These are phyloP conservation scores for Paraconiothyrium sp. DNA, from an alignment of 2,329 filamentous ascomycete species.

Conservation along the genomic window DNA sequence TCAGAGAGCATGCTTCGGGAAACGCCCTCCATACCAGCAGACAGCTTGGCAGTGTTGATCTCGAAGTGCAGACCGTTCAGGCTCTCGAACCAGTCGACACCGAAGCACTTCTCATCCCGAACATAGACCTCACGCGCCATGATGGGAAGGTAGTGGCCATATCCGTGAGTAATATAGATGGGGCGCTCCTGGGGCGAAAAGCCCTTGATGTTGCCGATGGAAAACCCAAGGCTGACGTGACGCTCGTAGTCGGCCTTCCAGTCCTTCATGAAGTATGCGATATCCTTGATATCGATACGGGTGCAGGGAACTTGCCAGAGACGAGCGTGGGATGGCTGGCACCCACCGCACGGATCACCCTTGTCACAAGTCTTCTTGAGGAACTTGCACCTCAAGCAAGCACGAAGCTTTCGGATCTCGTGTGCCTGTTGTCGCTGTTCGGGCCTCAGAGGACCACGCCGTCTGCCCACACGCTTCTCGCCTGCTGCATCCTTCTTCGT, in stretches of 20 bases:
- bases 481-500: constrained; percentile 78
- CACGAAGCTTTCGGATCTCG: constrained; percentile 93
- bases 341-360: constrained; percentile 93
- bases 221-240: constrained; percentile 85
- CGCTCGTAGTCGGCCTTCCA: constrained; percentile 98
- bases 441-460: constrained; percentile 87
- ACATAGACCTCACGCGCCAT: constrained; percentile 95
- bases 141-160: constrained; percentile 91
- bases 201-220: constrained; percentile 94
- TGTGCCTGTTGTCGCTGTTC: constrained; percentile 97
- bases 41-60: constrained; percentile 85
- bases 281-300: constrained; percentile 98
- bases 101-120: constrained; percentile 89
- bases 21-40: constrained; percentile 88
- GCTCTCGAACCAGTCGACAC: constrained; percentile 91
- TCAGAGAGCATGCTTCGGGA: constrained; percentile 82
- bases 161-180: constrained; percentile 96
- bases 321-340: constrained; percentile 92
- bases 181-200: constrained; percentile 69
- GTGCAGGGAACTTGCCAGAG: constrained; percentile 98
- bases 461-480: constrained; percentile 93
- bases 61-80: constrained; percentile 82
- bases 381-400: constrained; percentile 96
- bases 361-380: constrained; percentile 99
- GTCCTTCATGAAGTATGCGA: constrained; percentile 98